Evolutionary conservation across 805 yeast genomes (phyloP), one percentile per base, ranked within the genome.

Genomic region (Kodamaea kakaduensis): DNA sequence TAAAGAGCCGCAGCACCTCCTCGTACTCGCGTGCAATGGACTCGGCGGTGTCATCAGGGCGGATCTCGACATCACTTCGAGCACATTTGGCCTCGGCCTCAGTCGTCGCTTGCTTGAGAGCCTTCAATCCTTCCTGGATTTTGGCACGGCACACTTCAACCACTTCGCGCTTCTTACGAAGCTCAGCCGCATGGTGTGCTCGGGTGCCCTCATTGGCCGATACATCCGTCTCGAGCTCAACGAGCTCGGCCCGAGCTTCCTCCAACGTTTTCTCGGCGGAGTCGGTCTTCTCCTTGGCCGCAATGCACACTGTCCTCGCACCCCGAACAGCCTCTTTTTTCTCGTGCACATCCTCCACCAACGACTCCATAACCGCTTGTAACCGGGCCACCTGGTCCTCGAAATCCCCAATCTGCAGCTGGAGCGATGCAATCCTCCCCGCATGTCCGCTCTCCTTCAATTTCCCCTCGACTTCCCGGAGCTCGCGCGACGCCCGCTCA

Each of bases 21-120:
- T 58, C 61, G 34, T 77, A 67, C 47, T 78, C 81, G 2, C 50
- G 42, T 16, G 68, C 70, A 9, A 82, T 71, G 2, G 69, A 63
- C 5, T 75, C 75, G 10, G 63, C 56, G 2, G 73, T 62, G 25
- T 70, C 71, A 0, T 68, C 53, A 0, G 60, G 66, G 4, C 55
- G 39, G 2, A 68, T 43, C 3, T 54, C 54, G 1, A 78, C 70
- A 13, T 69, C 72, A 6, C 70, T 77, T 25, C 72, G 50, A 0
- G 68, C 41, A 46, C 86, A 79, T 32, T 69, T 63, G 17, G 57
- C 46, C 40, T 55, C 52, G 3, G 71, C 73, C 18, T 45, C 46
- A 10, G 19, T 41, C 9, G 46, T 36, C 7, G 52, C 33, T n/a
- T 52, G 54, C 6, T 36, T 19, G 15, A 44, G 22, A 6, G 34